Evolutionary conservation across 2,329 filamentous ascomycete genomes (phyloP), one percentile per base, ranked within the genome.

Genomic region (Ceratocystis harringtonii): DNA sequence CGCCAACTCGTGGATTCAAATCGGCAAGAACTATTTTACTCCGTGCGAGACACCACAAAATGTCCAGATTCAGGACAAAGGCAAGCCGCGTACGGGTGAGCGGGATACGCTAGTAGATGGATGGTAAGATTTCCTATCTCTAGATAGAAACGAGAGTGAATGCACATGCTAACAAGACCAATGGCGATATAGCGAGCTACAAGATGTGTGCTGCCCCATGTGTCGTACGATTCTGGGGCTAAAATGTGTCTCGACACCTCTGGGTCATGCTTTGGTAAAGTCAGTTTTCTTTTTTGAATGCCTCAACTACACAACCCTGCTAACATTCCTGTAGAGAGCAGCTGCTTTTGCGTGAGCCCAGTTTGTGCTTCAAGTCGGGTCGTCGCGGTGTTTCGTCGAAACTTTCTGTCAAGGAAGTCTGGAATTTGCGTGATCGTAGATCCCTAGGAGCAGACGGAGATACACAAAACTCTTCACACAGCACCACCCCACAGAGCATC

Each of bases 1-100:
- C 60, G 45, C 70, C 65, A 78, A 78, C 48, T 52, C 74, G 5
- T 78, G 76, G 76, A 74, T 69, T 1, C 72, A 76, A 67, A 72
- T 78, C 41, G 75, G 74, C 52, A 76, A 75, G 60, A 73, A 71
- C 25, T 76, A 77, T 66, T 72, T 76, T 63, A 75, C 73, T n/a
- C 76, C 76, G 10, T 66, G 74, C 4, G 67, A 71, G 25, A 50
- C 71, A 2, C 69, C 69, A 2, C 65, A 70, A 50, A 66, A 68
- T 10, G 68, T 72, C 2, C 67, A 70, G 2, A 64, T 74, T 17
- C 44, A 64, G 19, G 64, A 67, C 32, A 68, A 71, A 1, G 74
- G 74, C 15, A 48, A 68, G 3, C 43, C 72, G 5, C 68, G 73
- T 5, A 25, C 69, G 0, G 76, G 75, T 41, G 72, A 75, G 48